These are phyloP conservation scores for Aspergillus pseudoterreus DNA, from an alignment of 2,329 filamentous ascomycete genomes.

Conservation along the genomic window DNA sequence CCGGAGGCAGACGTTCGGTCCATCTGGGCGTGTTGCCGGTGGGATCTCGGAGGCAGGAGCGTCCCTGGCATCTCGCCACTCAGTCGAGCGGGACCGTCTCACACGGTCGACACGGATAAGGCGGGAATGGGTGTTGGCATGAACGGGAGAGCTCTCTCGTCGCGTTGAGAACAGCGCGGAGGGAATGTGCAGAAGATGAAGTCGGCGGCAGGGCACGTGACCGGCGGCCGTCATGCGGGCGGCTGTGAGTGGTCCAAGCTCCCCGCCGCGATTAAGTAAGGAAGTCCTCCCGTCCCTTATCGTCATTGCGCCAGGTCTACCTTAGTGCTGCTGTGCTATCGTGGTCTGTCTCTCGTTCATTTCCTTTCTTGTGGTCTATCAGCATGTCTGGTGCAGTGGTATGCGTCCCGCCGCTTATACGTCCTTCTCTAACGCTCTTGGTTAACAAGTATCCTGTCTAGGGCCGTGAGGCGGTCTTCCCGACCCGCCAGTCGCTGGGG, in stretches of 20 bases:
- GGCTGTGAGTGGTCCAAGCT: conserved; percentile 19
- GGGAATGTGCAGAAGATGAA: conserved; percentile 21
- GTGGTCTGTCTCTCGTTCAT: conserved; percentile 9
- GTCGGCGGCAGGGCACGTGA: conserved; percentile 27
- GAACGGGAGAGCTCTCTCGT: conserved; percentile 26
- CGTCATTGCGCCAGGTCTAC: conserved; percentile 20
- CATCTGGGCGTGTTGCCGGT: conserved; percentile 43
- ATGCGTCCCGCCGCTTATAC: not conserved
- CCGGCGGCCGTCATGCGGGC: conserved; percentile 14
- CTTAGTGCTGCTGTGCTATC: conserved; percentile 9
- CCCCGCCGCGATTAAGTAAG: conserved; percentile 4
- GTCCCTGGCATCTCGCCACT: conserved; percentile 50
- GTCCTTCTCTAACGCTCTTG: not conserved
- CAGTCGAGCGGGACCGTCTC: conserved; percentile 33
- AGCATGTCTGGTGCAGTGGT: conserved; percentile 36
- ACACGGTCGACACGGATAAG: conserved; percentile 27
- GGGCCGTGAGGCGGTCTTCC: conserved; percentile 95
- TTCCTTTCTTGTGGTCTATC: conserved; percentile 5
- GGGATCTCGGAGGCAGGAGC: conserved; percentile 44
- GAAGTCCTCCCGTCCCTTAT: conserved; percentile 20
- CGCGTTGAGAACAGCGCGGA: conserved; percentile 16
- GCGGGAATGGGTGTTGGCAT: conserved; percentile 21
- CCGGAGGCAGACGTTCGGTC: conserved; percentile 39
- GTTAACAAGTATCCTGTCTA: conserved; percentile 40
- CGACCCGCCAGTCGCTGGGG: conserved; percentile 92